These are phyloP conservation scores for Rhodofomes roseus DNA, from an alignment of 1,284 basidiomycete genomes.

Conservation along the genomic window DNA sequence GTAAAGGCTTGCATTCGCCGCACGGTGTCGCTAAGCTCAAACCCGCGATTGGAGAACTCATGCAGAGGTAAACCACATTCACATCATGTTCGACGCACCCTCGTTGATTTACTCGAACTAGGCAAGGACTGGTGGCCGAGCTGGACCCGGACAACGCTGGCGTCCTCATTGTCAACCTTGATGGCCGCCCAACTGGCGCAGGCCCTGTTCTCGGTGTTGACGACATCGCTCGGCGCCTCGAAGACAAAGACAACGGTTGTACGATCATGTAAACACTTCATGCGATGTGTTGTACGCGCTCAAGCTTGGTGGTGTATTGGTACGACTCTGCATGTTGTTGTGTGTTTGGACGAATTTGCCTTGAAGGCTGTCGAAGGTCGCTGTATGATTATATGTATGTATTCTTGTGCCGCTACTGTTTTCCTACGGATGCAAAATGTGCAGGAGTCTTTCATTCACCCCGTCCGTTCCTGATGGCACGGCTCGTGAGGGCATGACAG, in stretches of 20 bases:
- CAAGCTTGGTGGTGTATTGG: background rate
- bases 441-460: too few species aligned
- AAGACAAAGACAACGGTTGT: constrained; percentile 54
- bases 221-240: constrained; percentile 55
- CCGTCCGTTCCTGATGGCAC: too few species aligned
- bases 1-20: constrained; percentile 80
- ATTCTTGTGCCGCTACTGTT: too few species aligned
- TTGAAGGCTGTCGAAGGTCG: too few species aligned
- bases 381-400: too few species aligned
- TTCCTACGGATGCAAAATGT: too few species aligned
- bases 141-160: constrained; percentile 84
- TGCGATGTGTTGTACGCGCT: background rate
- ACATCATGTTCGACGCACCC: background rate
- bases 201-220: constrained; percentile 51
- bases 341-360: too few species aligned
- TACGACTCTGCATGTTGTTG: background rate
- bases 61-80: constrained; percentile 58
- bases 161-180: constrained; percentile 81
- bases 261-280: constrained; percentile 68
- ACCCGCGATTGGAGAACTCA: constrained; percentile 88
- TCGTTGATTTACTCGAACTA: constrained; percentile 27
- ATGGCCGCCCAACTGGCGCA: constrained; percentile 38
- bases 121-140: constrained; percentile 71
- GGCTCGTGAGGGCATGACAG: too few species aligned
- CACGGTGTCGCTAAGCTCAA: constrained; percentile 85